These are phyloP conservation scores for Erythrophleum fordii DNA, from an alignment of 306 rosid genomes.

Conservation along the genomic window DNA sequence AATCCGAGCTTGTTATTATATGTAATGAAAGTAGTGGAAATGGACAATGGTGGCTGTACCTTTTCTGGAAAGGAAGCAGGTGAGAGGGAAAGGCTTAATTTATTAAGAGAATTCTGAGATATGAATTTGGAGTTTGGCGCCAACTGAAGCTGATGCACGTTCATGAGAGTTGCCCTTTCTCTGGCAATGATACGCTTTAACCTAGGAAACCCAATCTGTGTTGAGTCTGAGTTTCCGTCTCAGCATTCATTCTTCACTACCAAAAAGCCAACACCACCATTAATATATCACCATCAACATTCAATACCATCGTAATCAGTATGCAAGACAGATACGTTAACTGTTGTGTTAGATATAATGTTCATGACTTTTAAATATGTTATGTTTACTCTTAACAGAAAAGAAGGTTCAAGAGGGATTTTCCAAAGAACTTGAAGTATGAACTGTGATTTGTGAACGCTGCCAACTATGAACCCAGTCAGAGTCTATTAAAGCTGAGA, in stretches of 20 bases:
- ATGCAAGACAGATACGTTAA: slow-evolving; percentile 8
- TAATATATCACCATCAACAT: background rate
- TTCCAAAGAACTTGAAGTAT: background rate
- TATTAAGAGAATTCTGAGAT: slow-evolving; percentile 45
- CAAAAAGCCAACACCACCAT: slow-evolving; percentile 48
- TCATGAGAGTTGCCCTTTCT: slow-evolving; percentile 44
- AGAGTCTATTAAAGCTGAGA: background rate
- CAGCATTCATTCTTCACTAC: slow-evolving; percentile 71
- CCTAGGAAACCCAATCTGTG: slow-evolving; percentile 40
- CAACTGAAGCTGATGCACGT: slow-evolving; percentile 70
- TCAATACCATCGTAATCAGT: slow-evolving; percentile 31
- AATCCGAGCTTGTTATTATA: slow-evolving; percentile 17
- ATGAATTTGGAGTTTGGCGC: slow-evolving; percentile 60
- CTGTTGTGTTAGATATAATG: background rate
- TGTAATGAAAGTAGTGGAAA: slow-evolving; percentile 48
- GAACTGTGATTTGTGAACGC: slow-evolving; percentile 4
- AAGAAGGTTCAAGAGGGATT: background rate
- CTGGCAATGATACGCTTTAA: slow-evolving; percentile 42
- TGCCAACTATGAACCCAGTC: background rate
- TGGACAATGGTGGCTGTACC: slow-evolving; percentile 49
- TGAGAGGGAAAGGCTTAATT: slow-evolving; percentile 54
- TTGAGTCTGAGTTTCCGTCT: slow-evolving; percentile 22
- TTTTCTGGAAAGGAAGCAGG: slow-evolving; percentile 74
- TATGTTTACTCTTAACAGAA: background rate
- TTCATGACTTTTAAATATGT: background rate